Conservation (phyloP, 371 early-diverging fungal genomes). For the Batkoa obscura region DNA sequence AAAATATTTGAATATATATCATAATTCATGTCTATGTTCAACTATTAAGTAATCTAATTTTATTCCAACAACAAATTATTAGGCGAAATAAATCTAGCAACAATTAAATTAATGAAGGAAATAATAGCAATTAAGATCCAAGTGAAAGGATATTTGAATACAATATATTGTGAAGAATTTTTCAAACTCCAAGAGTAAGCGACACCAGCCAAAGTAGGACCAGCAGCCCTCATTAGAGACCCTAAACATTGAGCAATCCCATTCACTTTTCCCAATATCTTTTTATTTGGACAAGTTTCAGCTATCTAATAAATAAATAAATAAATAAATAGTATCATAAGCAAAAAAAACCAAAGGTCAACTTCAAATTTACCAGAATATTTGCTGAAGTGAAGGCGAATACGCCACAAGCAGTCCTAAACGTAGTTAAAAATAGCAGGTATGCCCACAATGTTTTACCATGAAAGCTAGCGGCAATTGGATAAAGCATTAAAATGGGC, state of each 20-base stretch:
- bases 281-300: constrained; percentile 5
- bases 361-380: constrained; percentile 27
- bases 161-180: neutral
- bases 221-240: constrained; percentile 36
- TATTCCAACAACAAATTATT: no score
- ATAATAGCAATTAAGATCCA: constrained; percentile 2
- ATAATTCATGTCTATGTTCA: no score
- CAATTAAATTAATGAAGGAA: neutral
- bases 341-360: no score
- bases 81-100: neutral
- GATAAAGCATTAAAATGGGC: constrained; percentile 16
- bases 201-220: constrained; percentile 41
- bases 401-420: constrained; percentile 26
- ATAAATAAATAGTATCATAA: neutral
- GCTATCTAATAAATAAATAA: neutral
- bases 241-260: constrained; percentile 43
- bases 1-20: no score
- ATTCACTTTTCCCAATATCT: constrained; percentile 45
- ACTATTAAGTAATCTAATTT: no score
- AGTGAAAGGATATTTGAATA: constrained; percentile 1
- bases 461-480: constrained; percentile 2
- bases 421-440: constrained; percentile 18
- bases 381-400: constrained; percentile 36
- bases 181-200: constrained; percentile 7
- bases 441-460: constrained; percentile 12